Evolutionary conservation across 139 green algal species (phyloP).

Genomic region (Chlamydomonas applanata): DNA sequence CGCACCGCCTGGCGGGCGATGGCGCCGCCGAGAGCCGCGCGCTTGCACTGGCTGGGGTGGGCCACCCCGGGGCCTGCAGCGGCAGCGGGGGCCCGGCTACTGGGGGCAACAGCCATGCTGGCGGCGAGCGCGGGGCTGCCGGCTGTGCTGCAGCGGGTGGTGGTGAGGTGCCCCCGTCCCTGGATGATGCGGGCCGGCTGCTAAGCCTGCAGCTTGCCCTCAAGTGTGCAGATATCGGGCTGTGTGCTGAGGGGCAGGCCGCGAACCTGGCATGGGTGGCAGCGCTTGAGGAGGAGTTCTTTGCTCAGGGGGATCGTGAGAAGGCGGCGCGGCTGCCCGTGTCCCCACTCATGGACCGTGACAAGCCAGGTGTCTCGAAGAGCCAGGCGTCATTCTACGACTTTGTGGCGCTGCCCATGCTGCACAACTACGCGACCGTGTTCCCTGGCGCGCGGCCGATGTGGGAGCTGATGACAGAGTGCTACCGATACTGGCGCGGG

Average conservation of each 20-base stretch:
- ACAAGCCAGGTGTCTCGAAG: constrained; percentile 25
- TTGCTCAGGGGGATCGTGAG: constrained; percentile 33
- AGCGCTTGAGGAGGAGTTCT: constrained; percentile 9
- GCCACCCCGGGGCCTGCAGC: not conserved
- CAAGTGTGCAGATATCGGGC: constrained; percentile 7
- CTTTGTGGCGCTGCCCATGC: constrained; percentile 20
- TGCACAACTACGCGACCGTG: constrained; percentile 1
- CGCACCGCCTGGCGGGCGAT: not conserved
- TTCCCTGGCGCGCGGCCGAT: constrained; percentile 10
- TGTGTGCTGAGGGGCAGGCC: not conserved
- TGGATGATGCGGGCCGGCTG: constrained; percentile 12
- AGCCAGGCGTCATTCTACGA: constrained; percentile 27
- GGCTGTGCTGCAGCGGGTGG: not conserved
- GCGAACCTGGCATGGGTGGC: not conserved
- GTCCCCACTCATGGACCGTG: constrained; percentile 32
- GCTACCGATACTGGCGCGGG: constrained; percentile 17
- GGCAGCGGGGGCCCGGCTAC: not conserved
- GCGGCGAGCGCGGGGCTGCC: not conserved
- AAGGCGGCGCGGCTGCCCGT: constrained; percentile 26
- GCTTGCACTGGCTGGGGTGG: not conserved
- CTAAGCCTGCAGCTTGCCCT: constrained; percentile 18
- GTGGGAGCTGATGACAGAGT: not conserved
- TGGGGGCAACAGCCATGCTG: not conserved
- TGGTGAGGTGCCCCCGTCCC: constrained; percentile 3
- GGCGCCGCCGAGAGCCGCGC: not conserved